Evolutionary conservation across 805 yeast species (phyloP).

Genomic region (Zygosaccharomyces bailii): DNA sequence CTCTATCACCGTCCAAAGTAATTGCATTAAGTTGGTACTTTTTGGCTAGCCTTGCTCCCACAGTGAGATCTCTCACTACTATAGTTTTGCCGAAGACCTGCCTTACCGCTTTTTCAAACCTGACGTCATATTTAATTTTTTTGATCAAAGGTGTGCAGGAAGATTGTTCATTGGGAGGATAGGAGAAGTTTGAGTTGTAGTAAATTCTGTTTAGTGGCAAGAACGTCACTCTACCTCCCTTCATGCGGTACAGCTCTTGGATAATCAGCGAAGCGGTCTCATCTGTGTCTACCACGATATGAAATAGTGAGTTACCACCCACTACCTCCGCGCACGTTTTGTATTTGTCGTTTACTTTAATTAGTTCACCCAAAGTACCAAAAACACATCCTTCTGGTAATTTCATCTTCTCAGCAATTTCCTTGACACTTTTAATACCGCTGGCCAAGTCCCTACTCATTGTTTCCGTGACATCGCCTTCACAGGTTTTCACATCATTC

Average conservation of each 20-base stretch:
- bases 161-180: slow-evolving; percentile 55
- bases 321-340: slow-evolving; percentile 83
- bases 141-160: slow-evolving; percentile 70
- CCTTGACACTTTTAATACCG: slow-evolving; percentile 67
- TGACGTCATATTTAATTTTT: slow-evolving; percentile 61
- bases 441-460: slow-evolving; percentile 68
- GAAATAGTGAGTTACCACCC: slow-evolving; percentile 83
- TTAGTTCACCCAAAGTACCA: slow-evolving; percentile 84
- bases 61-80: slow-evolving; percentile 65
- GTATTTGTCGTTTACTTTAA: slow-evolving; percentile 76
- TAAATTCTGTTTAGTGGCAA: slow-evolving; percentile 77
- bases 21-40: slow-evolving; percentile 64
- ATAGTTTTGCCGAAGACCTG: slow-evolving; percentile 81
- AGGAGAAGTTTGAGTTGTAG: slow-evolving; percentile 38
- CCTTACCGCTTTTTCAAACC: slow-evolving; percentile 60
- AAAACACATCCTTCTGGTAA: slow-evolving; percentile 55
- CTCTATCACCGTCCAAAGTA: slow-evolving; percentile 89
- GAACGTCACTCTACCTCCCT: slow-evolving; percentile 83
- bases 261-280: slow-evolving; percentile 75
- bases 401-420: slow-evolving; percentile 57
- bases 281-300: slow-evolving; percentile 86
- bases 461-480: slow-evolving; percentile 60
- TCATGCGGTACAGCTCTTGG: slow-evolving; percentile 66
- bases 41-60: slow-evolving; percentile 65
- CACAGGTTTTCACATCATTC: slow-evolving; percentile 54